Conservation (phyloP, 495 filamentous ascomycete species). For the Cryomyces antarcticus region DNA sequence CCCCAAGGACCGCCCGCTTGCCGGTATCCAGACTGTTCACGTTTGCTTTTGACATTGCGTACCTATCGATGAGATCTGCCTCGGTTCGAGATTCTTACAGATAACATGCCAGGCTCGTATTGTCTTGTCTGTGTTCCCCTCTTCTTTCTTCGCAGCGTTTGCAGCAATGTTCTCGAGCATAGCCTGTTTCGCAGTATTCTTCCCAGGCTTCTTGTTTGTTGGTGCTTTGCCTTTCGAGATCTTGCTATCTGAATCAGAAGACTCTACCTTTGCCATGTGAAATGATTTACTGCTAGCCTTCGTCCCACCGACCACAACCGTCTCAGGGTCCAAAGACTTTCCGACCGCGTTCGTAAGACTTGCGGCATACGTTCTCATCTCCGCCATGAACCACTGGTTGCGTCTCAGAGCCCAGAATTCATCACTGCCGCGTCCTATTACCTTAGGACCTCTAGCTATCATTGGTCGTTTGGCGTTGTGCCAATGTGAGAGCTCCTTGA, state of each 20-base stretch:
- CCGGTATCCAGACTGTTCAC: constrained; percentile 9
- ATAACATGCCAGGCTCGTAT: constrained; percentile 10
- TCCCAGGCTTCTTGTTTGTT: constrained; percentile 8
- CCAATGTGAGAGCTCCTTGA: constrained; percentile 43
- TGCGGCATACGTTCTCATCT: constrained; percentile 46
- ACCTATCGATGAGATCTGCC: constrained; percentile 7
- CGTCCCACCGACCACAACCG: constrained; percentile 24
- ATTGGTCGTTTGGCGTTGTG: constrained; percentile 36
- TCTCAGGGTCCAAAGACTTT: constrained; percentile 40
- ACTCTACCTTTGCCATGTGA: not conserved
- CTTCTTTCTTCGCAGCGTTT: constrained; percentile 20
- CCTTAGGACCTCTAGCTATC: too few species aligned
- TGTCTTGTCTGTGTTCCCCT: constrained; percentile 15
- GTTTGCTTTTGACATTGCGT: constrained; percentile 13
- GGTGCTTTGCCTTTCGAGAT: constrained; percentile 1
- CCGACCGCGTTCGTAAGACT: constrained; percentile 46
- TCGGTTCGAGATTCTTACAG: constrained; percentile 11
- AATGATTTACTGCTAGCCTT: not conserved
- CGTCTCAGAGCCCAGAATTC: constrained; percentile 17
- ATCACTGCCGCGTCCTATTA: not conserved
- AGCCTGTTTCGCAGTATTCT: constrained; percentile 9
- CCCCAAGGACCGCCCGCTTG: constrained; percentile 15
- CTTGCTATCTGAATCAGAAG: constrained; percentile 1
- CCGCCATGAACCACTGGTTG: constrained; percentile 35
- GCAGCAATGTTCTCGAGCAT: constrained; percentile 4